Evolutionary conservation across 345 rosid genomes (phyloP).

Genomic region (Salix exigua): DNA sequence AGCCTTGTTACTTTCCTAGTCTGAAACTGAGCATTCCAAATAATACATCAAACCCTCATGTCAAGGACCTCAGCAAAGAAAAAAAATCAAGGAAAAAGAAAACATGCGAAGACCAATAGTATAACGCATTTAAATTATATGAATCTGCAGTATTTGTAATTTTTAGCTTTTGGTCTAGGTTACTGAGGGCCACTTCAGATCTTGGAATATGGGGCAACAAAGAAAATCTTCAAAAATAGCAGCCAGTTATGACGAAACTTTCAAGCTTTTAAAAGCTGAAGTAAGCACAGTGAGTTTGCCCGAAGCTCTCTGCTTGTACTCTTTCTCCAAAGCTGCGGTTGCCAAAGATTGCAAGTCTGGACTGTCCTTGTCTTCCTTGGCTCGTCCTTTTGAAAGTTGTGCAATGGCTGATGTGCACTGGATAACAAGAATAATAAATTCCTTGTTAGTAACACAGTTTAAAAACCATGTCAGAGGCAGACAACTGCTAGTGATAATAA

Average conservation of each 20-base stretch:
- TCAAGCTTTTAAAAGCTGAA: slow-evolving; percentile 71
- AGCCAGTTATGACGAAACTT: slow-evolving; percentile 34
- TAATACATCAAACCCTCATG: slow-evolving; percentile 17
- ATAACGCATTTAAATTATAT: neutral
- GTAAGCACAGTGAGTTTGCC: slow-evolving; percentile 60
- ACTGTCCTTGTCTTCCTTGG: slow-evolving; percentile 83
- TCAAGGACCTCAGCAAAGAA: slow-evolving; percentile 7
- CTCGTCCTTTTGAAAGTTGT: slow-evolving; percentile 71
- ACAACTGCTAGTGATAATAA: neutral
- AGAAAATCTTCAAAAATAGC: slow-evolving; percentile 17
- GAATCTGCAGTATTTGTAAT: slow-evolving; percentile 12
- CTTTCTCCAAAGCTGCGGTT: slow-evolving; percentile 69
- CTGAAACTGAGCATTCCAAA: slow-evolving; percentile 5
- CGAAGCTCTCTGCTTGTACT: slow-evolving; percentile 77
- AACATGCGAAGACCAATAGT: neutral
- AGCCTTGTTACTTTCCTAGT: slow-evolving; percentile 7
- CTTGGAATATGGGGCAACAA: slow-evolving; percentile 2
- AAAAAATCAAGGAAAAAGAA: neutral
- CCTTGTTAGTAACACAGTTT: slow-evolving; percentile 10
- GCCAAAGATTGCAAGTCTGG: slow-evolving; percentile 72
- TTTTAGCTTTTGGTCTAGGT: slow-evolving; percentile 2
- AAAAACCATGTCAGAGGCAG: neutral
- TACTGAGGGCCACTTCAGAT: slow-evolving; percentile 13
- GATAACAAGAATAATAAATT: slow-evolving; percentile 8
- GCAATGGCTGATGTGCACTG: slow-evolving; percentile 83